Conservation (phyloP, 1,284 basidiomycete genomes). For the Leucoagaricus sp. region DNA sequence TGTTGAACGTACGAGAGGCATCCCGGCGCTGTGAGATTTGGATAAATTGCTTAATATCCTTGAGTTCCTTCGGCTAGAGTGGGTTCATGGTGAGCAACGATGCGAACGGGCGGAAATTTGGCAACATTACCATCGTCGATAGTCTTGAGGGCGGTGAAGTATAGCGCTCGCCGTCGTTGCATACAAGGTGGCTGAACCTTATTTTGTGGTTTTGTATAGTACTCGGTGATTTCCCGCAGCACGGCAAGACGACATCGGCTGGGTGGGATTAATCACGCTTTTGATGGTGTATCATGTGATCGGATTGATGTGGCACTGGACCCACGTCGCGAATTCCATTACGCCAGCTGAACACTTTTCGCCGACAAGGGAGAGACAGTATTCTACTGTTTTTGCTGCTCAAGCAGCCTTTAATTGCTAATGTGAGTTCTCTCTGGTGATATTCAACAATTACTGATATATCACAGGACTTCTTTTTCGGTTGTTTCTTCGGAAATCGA, state of each 20-base stretch:
- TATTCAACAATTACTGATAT: neutral
- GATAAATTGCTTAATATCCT: conserved; percentile 99
- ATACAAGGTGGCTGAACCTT: conserved; percentile 19
- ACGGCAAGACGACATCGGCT: neutral
- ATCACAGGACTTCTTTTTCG: conserved; percentile 45
- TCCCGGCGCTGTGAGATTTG: conserved; percentile 93
- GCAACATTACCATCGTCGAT: conserved; percentile 41
- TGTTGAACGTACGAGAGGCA: conserved; percentile 61
- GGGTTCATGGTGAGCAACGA: conserved; percentile 15
- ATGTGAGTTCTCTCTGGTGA: conserved; percentile 13
- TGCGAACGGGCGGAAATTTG: conserved; percentile 15
- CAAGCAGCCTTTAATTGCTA: conserved; percentile 12
- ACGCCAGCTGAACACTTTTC: conserved; percentile 6
- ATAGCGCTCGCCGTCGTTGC: conserved; percentile 21
- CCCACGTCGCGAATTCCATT: conserved; percentile 7
- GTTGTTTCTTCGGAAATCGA: conserved; percentile 89
- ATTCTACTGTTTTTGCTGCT: conserved; percentile 7
- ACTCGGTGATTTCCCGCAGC: conserved; percentile 13
- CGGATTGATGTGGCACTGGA: neutral
- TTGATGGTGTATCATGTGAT: neutral
- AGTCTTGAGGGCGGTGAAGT: conserved; percentile 30
- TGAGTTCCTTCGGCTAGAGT: conserved; percentile 91
- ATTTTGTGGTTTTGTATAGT: conserved; percentile 17
- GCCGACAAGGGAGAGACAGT: neutral
- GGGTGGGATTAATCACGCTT: neutral